phyloP scores from a whole-genome alignment of 1,139 yeast species.

The Blastobotrys aristatus region DNA sequence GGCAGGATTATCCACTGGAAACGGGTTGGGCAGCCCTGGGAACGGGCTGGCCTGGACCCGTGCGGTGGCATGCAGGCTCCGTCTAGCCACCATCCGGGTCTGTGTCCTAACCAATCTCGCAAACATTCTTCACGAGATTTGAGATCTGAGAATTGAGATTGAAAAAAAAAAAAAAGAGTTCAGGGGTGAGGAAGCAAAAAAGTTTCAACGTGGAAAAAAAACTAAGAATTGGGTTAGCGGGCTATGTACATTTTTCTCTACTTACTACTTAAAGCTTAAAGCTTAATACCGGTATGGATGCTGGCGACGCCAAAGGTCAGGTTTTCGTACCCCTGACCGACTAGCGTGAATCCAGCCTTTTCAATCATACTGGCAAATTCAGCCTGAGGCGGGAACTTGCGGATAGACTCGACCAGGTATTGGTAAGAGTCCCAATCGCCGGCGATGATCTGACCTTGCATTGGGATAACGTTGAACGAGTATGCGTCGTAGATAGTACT shows the following conservation, averaged over 20 bases:
- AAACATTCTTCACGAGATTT: not conserved
- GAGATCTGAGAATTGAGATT: not conserved
- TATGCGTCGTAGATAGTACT: slow-evolving; percentile 80
- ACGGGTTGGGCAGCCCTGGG: slow-evolving; percentile 12
- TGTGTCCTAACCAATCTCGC: not conserved
- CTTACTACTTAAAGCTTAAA: slow-evolving; percentile 40
- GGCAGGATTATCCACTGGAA: slow-evolving; percentile 13
- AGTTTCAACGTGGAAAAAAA: not conserved
- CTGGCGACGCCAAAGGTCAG: slow-evolving; percentile 96
- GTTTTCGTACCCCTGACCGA: slow-evolving; percentile 83
- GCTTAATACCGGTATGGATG: slow-evolving; percentile 90
- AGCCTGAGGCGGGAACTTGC: slow-evolving; percentile 88
- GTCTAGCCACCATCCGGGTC: not conserved
- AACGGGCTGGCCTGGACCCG: slow-evolving; percentile 2
- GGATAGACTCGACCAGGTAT: slow-evolving; percentile 89
- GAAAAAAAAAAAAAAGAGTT: not conserved
- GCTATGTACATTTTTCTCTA: too few relatives aligned
- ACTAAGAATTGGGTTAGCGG: too few relatives aligned
- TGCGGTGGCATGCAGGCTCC: not conserved
- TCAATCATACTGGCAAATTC: slow-evolving; percentile 87
- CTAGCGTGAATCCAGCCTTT: slow-evolving; percentile 89
- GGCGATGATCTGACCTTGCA: slow-evolving; percentile 93
- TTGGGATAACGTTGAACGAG: slow-evolving; percentile 81
- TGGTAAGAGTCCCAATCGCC: slow-evolving; percentile 95
- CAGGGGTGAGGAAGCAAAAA: not conserved